Base-by-base conservation (phyloP, 106 monocot species). In the Platanthera zijinensis region DNA sequence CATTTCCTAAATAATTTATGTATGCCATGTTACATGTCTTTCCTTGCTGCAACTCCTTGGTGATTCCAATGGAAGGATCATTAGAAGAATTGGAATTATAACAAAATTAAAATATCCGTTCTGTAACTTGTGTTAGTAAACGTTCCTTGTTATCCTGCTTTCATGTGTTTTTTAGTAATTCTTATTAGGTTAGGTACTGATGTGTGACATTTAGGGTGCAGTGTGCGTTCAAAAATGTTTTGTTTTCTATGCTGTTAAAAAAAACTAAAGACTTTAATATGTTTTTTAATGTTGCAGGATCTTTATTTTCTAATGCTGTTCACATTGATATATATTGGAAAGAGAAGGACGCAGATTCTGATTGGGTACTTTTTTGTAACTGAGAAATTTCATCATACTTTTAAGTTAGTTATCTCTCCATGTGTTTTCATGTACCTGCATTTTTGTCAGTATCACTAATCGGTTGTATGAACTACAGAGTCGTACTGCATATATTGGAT, bases 301-400 rank as follows among this genome's bases (percentile, higher is more conserved):
- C 17, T 75, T 85, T 80, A 62, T 76, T 84, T 76, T 50, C 75
- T 30, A 56, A 86, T 50, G 69, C 80, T 67, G 71, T 83, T 78
- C 91, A 86, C 51, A 80, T 86, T 52, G 85, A 84, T 84, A 83
- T 91, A 75, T 97, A 85, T 48, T 94, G 94, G 94, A 97, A 82
- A 86, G 97, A 97, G 76, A 97, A 94, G 78, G 85, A 90, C 78
- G 83, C 82, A 57, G 91, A 97, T 74, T 91, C 93, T 51, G 97
- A 97, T 84, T 97, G 97, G 94, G 93, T 97, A 69, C 83, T 84
- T 59, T 45, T 12, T 77, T 13, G 13, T 9, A 17, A 78, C 3
- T 76, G 66, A 10, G 15, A 59, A 22, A 15, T 47, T 5, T 77
- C 51, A 10, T 77, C 54, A 52, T n/a, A 75, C 59, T n/a, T 72